Evolutionary conservation across 495 filamentous ascomycete genomes (phyloP), one percentile per base, ranked within the genome.

Genomic region (Lophiostoma macrostomum): DNA sequence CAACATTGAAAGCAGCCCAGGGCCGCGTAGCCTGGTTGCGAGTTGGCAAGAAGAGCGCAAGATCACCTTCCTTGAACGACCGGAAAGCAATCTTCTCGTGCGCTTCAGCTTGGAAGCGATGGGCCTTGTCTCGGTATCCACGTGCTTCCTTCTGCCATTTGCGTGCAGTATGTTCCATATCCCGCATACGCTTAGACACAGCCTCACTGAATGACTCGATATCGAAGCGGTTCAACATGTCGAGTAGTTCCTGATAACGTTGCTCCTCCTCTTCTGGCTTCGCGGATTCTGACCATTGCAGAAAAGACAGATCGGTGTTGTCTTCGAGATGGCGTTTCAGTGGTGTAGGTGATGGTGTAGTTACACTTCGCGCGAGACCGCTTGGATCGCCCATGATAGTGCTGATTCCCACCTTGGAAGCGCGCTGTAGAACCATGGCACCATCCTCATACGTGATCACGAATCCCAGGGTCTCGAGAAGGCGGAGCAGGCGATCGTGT

Each of bases 1-100:
- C 90, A 38, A 97, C 84, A 64, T 99, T 99, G 74, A 99, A 99
- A 3, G 94, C 93, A 4, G 93, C 93, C 93, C 93, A 99, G 3
- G 93, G 90, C 8, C 93, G 84, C 4, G 90, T 93, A 20, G 85
- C 85, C 66, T 95, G 90, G 58, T 97, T 96, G 19, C 90, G 76
- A 0, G 93, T 99, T 0, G 93, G 93, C 11, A 97, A 76, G 74
- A 99, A 99, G 8, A 99, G 76, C 19, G 91, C 94, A 13, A 99
- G 79, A 64, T 99, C 93, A 12, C 91, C 91, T 68, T 95, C 88
- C 65, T 96, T 97, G 76, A 98, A 99, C 16, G 89, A 82, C 39
- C 86, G 85, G 66, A 88, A 95, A n/a, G 94, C 90, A 60, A 99
- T 96, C 69, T 96, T 96, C 47, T 96, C 88, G 55, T 95, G 88